A percentile compares a stretch with the other conserved stretches of the same genome.
Conservation (phyloP, 371 early-diverging fungal genomes). For the Mucor velutinosus region DNA sequence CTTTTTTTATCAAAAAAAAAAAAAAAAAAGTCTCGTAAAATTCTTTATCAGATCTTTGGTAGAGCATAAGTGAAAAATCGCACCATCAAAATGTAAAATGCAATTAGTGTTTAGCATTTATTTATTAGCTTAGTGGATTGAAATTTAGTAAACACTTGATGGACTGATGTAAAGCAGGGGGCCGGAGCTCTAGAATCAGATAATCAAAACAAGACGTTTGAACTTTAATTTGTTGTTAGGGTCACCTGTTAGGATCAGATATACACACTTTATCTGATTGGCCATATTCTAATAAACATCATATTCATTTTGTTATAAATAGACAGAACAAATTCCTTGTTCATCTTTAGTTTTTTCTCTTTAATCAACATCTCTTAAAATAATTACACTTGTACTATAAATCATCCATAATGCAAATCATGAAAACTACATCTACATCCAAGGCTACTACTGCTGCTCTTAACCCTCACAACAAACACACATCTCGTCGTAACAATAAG, state of each 20-base stretch:
- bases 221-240: slow-evolving; percentile 13
- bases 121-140: neutral
- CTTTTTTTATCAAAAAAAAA: neutral
- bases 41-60: slow-evolving; percentile 17
- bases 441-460: slow-evolving; percentile 14
- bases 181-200: slow-evolving; percentile 29
- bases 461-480: slow-evolving; percentile 5
- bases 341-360: slow-evolving; percentile 2
- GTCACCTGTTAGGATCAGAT: slow-evolving; percentile 33
- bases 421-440: slow-evolving; percentile 17
- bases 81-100: neutral
- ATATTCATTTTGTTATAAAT: slow-evolving; percentile 14
- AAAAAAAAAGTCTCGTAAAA: neutral
- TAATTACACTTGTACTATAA: slow-evolving; percentile 4
- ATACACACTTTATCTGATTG: slow-evolving; percentile 22
- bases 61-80: neutral
- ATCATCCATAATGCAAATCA: slow-evolving; percentile 20
- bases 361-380: neutral
- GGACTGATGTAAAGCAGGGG: slow-evolving; percentile 6
- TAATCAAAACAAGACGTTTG: slow-evolving; percentile 19
- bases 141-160: slow-evolving; percentile 4
- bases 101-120: neutral
- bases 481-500: slow-evolving; percentile 19
- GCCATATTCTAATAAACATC: slow-evolving; percentile 1
- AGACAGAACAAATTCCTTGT: slow-evolving; percentile 4